These are phyloP conservation scores for Auricularia cornea DNA, from an alignment of 768 basidiomycete species.

Conservation along the genomic window DNA sequence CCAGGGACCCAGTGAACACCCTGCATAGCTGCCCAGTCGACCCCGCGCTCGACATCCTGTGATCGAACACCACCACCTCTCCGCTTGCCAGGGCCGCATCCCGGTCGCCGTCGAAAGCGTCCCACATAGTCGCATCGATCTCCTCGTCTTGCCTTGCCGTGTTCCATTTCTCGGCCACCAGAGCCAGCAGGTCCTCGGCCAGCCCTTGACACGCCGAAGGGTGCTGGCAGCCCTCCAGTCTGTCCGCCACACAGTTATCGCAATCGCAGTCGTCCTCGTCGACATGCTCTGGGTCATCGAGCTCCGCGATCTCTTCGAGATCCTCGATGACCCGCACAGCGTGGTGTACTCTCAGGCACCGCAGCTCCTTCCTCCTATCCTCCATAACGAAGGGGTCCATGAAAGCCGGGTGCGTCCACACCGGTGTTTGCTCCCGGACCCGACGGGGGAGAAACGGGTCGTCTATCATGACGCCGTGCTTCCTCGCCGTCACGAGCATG, in stretches of 20 bases:
- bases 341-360: neutral
- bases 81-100: no score
- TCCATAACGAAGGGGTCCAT: neutral
- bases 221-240: neutral
- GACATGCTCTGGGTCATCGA: neutral
- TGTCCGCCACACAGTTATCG: neutral
- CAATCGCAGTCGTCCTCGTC: neutral
- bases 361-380: neutral
- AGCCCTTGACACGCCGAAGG: neutral
- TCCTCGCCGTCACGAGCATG: neutral
- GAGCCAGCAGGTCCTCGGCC: neutral
- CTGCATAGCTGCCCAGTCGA: no score
- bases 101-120: neutral
- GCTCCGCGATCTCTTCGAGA: neutral
- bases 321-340: neutral
- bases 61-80: no score
- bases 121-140: no score
- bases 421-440: neutral
- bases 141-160: no score
- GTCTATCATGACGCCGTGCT: neutral
- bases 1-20: no score
- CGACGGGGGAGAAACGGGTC: neutral
- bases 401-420: neutral
- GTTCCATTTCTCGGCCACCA: neutral
- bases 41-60: no score